Base-by-base conservation (phyloP, 1,284 basidiomycete genomes). In the Papiliotrema flavescens region DNA sequence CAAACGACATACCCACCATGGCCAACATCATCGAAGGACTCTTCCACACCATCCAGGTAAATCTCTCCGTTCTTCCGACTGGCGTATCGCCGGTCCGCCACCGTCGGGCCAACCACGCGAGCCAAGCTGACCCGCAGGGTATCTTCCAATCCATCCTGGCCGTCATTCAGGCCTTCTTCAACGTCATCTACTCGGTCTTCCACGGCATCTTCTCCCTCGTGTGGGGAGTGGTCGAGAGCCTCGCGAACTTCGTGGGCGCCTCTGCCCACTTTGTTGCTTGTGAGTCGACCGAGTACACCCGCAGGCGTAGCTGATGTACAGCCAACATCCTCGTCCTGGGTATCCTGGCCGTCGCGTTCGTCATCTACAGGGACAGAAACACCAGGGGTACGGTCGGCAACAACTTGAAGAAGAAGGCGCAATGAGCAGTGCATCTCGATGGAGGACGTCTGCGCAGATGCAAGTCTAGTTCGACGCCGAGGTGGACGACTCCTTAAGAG, bases 261-360 rank as follows among this genome's bases (percentile, higher is more conserved):
- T 64, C 62, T 2, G 66, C 62, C 14, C 55, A 69, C 41, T 71
- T 70, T 56, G 64, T 73, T 24, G 43, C 64, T 52, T 67, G 69
- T 73, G 42, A 63, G 69, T 63, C 8, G 2, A 11, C 15, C 7
- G 28, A 7, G n/a, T 15, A 13, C 11, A 34, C 23, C 6, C n/a
- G 9, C 4, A 34, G 35, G 14, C 28, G 45, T 32, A 32, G 20
- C 36, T 57, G 43, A 39, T 19, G 24, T 28, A 34, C 49, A 73
- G 71, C 71, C 28, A 73, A 73, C 60, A 64, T 73, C 22, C 51
- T 67, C 42, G 51, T 73, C 39, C 51, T 73, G 13, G 57, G 63
- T 23, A n/a, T 73, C 11, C 34, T 71, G 39, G 47, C 47, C 4
- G 39, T 70, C 34, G 66, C 32, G 0, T 46, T 66, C 43, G 48